Percentiles rank a stretch among this genome's conserved stretches.
Conservation (phyloP, 2,329 filamentous ascomycete genomes). For the Geoglossum cookeanum region DNA sequence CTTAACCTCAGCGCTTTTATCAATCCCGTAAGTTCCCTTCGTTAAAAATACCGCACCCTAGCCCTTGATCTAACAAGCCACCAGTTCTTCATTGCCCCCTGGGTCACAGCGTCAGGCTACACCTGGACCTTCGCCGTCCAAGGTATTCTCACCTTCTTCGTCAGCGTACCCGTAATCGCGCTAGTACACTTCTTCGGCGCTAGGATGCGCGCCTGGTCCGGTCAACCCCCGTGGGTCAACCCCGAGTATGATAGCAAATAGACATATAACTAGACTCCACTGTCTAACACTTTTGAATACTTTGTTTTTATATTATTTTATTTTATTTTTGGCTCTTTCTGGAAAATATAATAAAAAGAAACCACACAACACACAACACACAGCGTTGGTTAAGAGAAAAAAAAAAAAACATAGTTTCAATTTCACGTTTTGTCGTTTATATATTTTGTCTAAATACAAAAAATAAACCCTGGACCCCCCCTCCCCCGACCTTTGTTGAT, state of each 20-base stretch:
- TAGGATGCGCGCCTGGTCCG: conserved; percentile 5
- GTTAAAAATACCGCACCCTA: background rate
- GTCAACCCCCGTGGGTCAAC: background rate
- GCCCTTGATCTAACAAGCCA: conserved; percentile 8
- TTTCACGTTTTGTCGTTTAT: no score
- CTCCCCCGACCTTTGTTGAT: no score
- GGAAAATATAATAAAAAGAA: no score
- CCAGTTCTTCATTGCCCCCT: conserved; percentile 16
- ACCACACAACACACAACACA: no score
- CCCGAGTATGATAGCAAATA: background rate
- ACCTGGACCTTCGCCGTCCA: conserved; percentile 17
- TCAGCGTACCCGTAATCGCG: conserved; percentile 12
- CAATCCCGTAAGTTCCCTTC: conserved; percentile 18
- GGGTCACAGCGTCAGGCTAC: conserved; percentile 12
- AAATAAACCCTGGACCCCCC: no score
- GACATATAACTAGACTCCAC: background rate
- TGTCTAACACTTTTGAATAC: background rate
- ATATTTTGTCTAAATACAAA: no score
- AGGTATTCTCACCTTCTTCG: conserved; percentile 15
- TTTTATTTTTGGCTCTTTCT: no score
- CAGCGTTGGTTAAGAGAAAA: no score
- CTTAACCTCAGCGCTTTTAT: conserved; percentile 32
- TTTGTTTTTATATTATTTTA: no score
- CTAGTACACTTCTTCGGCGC: conserved; percentile 13
- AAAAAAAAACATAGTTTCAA: no score